These are phyloP conservation scores for Ogataea chonburiensis DNA, from an alignment of 805 yeast species.

Conservation along the genomic window DNA sequence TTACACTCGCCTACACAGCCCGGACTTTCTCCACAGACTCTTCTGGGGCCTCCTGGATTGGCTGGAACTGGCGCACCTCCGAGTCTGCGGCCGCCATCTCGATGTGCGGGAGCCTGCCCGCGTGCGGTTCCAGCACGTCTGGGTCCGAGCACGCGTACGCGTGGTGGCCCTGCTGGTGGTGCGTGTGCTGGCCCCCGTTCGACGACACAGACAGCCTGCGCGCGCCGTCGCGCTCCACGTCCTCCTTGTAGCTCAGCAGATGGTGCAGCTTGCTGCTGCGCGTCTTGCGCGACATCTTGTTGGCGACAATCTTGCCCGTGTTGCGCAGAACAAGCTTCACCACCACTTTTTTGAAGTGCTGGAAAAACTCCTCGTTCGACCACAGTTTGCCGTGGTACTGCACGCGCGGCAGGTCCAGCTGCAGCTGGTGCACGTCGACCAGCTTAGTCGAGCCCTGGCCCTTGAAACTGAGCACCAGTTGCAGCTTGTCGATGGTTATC, in stretches of 20 bases:
- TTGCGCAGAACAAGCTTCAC: slow-evolving; percentile 56
- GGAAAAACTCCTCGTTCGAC: slow-evolving; percentile 69
- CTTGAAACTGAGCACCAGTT: slow-evolving; percentile 68
- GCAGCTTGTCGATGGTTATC: slow-evolving; percentile 29
- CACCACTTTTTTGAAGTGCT: slow-evolving; percentile 58
- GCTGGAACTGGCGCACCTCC: slow-evolving; percentile 9
- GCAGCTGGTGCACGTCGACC: slow-evolving; percentile 73
- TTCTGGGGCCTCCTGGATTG: slow-evolving; percentile 13
- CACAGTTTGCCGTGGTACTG: slow-evolving; percentile 61
- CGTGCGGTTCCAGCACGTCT: slow-evolving; percentile 21
- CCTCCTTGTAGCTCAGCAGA: slow-evolving; percentile 11
- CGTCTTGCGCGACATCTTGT: slow-evolving; percentile 49
- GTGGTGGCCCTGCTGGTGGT: slow-evolving; percentile 1
- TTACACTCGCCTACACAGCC: no score
- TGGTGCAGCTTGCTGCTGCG: slow-evolving; percentile 6
- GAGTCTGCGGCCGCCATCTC: slow-evolving; percentile 6
- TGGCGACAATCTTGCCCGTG: slow-evolving; percentile 76
- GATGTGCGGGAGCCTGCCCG: neutral
- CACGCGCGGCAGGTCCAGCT: slow-evolving; percentile 62
- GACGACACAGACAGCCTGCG: neutral
- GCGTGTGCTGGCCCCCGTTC: neutral
- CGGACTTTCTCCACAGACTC: no score
- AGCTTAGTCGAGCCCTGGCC: slow-evolving; percentile 70
- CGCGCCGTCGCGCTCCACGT: neutral
- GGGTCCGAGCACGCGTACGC: slow-evolving; percentile 25